Conservation (phyloP, 2,329 filamentous ascomycete genomes). For the Pseudocercospora fijiensis region DNA sequence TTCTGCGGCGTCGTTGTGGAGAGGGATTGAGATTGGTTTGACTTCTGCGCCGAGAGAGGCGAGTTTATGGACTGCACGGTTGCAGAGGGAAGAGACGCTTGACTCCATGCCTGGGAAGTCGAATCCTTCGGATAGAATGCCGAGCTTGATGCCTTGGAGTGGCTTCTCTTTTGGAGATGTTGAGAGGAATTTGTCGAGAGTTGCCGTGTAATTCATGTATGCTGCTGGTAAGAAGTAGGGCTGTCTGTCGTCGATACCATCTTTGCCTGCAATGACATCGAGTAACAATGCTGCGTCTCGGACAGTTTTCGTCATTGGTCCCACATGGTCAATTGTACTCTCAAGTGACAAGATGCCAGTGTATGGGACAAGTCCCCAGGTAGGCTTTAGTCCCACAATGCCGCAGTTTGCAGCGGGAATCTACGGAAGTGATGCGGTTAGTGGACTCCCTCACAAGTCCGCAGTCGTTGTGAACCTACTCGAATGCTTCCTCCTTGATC, state of each 20-base stretch:
- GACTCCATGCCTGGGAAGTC: slow-evolving; percentile 39
- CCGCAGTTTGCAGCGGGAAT: slow-evolving; percentile 42
- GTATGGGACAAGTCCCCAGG: slow-evolving; percentile 52
- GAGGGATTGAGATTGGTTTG: slow-evolving; percentile 45
- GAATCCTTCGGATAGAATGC: slow-evolving; percentile 48
- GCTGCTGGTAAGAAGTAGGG: slow-evolving; percentile 30
- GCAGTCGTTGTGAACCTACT: slow-evolving; percentile 31
- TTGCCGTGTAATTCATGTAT: slow-evolving; percentile 33
- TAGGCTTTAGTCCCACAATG: slow-evolving; percentile 46
- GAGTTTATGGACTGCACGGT: slow-evolving; percentile 40
- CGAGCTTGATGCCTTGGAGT: slow-evolving; percentile 42
- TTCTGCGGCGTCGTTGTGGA: slow-evolving; percentile 46
- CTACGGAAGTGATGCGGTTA: background rate
- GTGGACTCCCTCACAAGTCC: background rate
- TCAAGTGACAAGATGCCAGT: slow-evolving; percentile 48
- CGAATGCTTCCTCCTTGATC: slow-evolving; percentile 39
- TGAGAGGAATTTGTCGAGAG: slow-evolving; percentile 30
- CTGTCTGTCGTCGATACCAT: slow-evolving; percentile 48
- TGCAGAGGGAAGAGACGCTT: slow-evolving; percentile 40
- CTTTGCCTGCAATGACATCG: slow-evolving; percentile 49
- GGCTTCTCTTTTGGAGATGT: slow-evolving; percentile 3
- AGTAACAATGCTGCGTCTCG: slow-evolving; percentile 47
- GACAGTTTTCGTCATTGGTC: slow-evolving; percentile 48
- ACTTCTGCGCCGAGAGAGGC: slow-evolving; percentile 45
- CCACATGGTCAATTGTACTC: slow-evolving; percentile 46